Percentiles rank a stretch among this genome's conserved stretches.
Evolutionary conservation across 495 filamentous ascomycete species (phyloP).

Genomic region (Rhypophila decipiens): DNA sequence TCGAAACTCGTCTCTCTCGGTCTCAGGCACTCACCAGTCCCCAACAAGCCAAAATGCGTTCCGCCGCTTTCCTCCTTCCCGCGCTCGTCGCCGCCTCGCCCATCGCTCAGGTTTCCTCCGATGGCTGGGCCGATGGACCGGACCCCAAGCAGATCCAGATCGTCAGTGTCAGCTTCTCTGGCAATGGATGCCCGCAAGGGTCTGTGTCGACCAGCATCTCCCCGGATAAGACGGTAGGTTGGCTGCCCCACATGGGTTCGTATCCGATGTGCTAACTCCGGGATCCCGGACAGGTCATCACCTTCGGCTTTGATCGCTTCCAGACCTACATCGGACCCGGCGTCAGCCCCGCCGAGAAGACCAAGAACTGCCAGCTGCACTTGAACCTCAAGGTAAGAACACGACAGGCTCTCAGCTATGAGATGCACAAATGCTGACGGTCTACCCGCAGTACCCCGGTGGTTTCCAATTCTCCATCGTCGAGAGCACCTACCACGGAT

Average conservation of each 20-base stretch:
- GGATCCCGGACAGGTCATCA: slow-evolving; percentile 38
- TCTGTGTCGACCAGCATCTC: slow-evolving; percentile 44
- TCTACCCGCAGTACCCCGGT: slow-evolving; percentile 43
- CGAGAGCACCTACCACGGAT: slow-evolving; percentile 52
- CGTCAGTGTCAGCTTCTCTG: slow-evolving; percentile 52
- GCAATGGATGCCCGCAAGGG: slow-evolving; percentile 51
- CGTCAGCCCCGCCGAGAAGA: slow-evolving; percentile 27
- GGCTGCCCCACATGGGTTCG: not conserved
- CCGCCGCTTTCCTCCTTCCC: slow-evolving; percentile 39
- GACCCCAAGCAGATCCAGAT: slow-evolving; percentile 40
- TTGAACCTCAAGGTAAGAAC: slow-evolving; percentile 50
- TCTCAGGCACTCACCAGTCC: too few relatives aligned
- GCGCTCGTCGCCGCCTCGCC: slow-evolving; percentile 41
- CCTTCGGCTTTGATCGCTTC: slow-evolving; percentile 51
- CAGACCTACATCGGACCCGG: slow-evolving; percentile 51
- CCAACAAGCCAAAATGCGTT: slow-evolving; percentile 48
- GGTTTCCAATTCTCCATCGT: slow-evolving; percentile 55
- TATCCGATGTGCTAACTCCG: slow-evolving; percentile 1
- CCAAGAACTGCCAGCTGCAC: slow-evolving; percentile 58
- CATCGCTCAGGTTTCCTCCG: slow-evolving; percentile 18
- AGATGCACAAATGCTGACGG: too few relatives aligned
- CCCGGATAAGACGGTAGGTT: slow-evolving; percentile 42
- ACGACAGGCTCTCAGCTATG: too few relatives aligned
- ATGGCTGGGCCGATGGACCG: slow-evolving; percentile 30
- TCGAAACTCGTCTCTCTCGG: slow-evolving; percentile 11